A percentile compares a stretch with the other conserved stretches of the same genome.
Conservation (phyloP, 306 rosid genomes). For the Abrus precatorius region DNA sequence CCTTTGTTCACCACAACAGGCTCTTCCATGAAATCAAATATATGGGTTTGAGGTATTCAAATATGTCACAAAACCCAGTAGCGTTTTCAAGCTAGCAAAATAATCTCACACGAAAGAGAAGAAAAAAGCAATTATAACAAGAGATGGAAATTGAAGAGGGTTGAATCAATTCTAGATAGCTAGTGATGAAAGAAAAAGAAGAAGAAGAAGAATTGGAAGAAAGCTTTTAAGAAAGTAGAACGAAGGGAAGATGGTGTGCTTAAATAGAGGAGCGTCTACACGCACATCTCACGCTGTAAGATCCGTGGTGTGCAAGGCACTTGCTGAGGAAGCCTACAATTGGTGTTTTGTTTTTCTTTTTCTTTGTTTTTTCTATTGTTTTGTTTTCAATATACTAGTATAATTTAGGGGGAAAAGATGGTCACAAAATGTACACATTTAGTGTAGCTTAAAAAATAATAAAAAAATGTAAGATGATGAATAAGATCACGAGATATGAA, state of each 20-base stretch:
- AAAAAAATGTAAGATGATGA: no score
- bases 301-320: constrained; percentile 87
- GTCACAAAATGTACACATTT: no score
- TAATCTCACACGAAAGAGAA: neutral
- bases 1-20: constrained; percentile 63
- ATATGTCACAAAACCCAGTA: neutral
- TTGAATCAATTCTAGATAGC: neutral
- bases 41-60: neutral
- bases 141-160: neutral
- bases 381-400: neutral
- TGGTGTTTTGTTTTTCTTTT: neutral
- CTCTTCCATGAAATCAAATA: constrained; percentile 58
- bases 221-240: constrained; percentile 63
- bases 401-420: no score
- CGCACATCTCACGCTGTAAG: constrained; percentile 53
- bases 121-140: neutral
- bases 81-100: constrained; percentile 15
- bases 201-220: constrained; percentile 40
- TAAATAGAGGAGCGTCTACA: constrained; percentile 71
- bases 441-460: no score
- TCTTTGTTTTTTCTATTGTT: neutral
- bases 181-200: constrained; percentile 12
- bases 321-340: constrained; percentile 61
- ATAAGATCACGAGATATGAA: no score
- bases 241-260: constrained; percentile 44